These are phyloP conservation scores for Kernera saxatilis DNA, from an alignment of 345 rosid genomes.

Conservation along the genomic window DNA sequence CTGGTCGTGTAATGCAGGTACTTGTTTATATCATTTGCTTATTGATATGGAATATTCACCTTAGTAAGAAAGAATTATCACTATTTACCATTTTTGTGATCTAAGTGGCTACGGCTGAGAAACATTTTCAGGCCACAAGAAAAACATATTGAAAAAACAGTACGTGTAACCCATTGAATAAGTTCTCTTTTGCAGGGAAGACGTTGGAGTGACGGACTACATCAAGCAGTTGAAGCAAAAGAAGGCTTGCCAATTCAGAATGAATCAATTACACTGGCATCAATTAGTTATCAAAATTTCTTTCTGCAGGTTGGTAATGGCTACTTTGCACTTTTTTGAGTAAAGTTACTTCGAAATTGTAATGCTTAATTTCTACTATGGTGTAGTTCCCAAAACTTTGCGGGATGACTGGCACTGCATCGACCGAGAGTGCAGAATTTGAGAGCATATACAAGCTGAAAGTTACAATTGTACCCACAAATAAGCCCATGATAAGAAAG, in stretches of 20 bases:
- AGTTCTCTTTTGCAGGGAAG: constrained; percentile 57
- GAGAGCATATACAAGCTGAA: constrained; percentile 97
- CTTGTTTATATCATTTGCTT: constrained; percentile 10
- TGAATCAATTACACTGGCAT: constrained; percentile 92
- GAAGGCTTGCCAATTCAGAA: constrained; percentile 95
- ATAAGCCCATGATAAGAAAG: constrained; percentile 97
- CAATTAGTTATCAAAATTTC: constrained; percentile 97
- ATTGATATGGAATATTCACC: neutral
- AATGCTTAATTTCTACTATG: constrained; percentile 5
- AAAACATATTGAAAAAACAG: neutral
- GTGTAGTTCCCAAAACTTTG: constrained; percentile 92
- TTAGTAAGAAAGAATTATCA: neutral
- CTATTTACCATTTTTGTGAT: neutral
- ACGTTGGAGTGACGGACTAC: constrained; percentile 99
- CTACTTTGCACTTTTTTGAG: constrained; percentile 9
- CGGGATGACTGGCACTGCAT: constrained; percentile 99
- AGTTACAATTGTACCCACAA: constrained; percentile 94
- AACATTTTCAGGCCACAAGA: neutral
- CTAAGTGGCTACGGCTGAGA: neutral
- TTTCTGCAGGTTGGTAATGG: constrained; percentile 77
- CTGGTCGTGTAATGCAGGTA: constrained; percentile 99
- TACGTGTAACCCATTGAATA: constrained; percentile 2
- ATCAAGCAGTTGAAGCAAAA: constrained; percentile 99
- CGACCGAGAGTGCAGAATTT: constrained; percentile 94
- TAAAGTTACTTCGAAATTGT: neutral